These are phyloP conservation scores for Cladorrhinum sp. DNA, from an alignment of 2,329 filamentous ascomycete species.

Conservation along the genomic window DNA sequence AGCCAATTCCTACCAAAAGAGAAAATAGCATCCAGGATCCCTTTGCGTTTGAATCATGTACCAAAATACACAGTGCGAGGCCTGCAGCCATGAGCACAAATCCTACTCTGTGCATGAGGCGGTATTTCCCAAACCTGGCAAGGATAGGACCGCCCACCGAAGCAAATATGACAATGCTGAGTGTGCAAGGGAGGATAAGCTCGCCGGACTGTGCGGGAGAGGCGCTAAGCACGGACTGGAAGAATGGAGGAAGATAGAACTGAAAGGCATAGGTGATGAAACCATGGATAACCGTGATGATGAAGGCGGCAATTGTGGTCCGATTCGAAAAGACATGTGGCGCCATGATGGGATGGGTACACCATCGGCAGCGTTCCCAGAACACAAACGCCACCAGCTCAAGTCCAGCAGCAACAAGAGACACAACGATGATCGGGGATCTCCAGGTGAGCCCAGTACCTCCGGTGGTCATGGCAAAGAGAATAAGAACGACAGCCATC, in stretches of 20 bases:
- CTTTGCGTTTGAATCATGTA: slow-evolving; percentile 31
- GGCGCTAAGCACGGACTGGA: slow-evolving; percentile 39
- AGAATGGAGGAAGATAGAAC: slow-evolving; percentile 46
- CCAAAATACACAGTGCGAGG: slow-evolving; percentile 36
- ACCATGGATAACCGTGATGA: slow-evolving; percentile 37
- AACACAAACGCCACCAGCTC: slow-evolving; percentile 21
- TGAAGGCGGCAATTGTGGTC: slow-evolving; percentile 35
- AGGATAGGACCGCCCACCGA: slow-evolving; percentile 29
- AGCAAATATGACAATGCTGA: slow-evolving; percentile 27
- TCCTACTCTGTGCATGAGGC: slow-evolving; percentile 30
- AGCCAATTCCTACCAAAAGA: slow-evolving; percentile 37
- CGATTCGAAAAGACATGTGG: slow-evolving; percentile 44
- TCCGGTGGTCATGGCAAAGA: slow-evolving; percentile 23
- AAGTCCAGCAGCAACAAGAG: slow-evolving; percentile 7
- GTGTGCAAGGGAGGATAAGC: slow-evolving; percentile 29
- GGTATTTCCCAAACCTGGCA: slow-evolving; percentile 45
- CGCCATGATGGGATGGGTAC: slow-evolving; percentile 39
- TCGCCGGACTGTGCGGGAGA: slow-evolving; percentile 34
- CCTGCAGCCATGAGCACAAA: slow-evolving; percentile 34
- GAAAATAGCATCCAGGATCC: slow-evolving; percentile 39
- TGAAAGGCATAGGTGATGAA: slow-evolving; percentile 37
- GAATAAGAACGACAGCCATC: slow-evolving; percentile 22
- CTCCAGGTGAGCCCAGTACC: slow-evolving; percentile 22
- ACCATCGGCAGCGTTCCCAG: slow-evolving; percentile 23
- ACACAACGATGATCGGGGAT: slow-evolving; percentile 13